These are phyloP conservation scores for Aspergillus affinis DNA, from an alignment of 495 filamentous ascomycete genomes.

Conservation along the genomic window DNA sequence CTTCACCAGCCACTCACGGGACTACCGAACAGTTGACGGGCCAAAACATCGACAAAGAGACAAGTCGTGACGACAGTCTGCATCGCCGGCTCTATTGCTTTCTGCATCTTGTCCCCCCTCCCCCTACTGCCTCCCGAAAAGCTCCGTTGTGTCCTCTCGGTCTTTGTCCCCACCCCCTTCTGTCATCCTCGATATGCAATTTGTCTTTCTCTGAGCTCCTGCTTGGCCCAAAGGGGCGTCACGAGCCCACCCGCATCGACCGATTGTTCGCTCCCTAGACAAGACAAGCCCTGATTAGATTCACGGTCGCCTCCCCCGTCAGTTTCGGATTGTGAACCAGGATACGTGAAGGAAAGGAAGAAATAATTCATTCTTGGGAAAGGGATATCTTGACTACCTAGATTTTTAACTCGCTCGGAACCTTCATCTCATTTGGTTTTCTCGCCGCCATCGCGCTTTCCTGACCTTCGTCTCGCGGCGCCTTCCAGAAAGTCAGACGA, in stretches of 20 bases:
- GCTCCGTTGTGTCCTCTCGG: neutral
- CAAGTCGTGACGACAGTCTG: slow-evolving; percentile 9
- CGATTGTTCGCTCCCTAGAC: slow-evolving; percentile 23
- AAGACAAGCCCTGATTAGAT: slow-evolving; percentile 12
- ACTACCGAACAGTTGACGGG: slow-evolving; percentile 7
- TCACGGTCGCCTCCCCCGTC: neutral
- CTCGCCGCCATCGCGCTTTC: slow-evolving; percentile 29
- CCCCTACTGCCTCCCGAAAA: slow-evolving; percentile 1
- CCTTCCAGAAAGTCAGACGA: slow-evolving; percentile 1
- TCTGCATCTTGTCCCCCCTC: slow-evolving; percentile 10
- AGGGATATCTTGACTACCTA: neutral
- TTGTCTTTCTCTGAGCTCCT: slow-evolving; percentile 22
- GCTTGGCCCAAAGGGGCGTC: slow-evolving; percentile 23
- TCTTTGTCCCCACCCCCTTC: neutral
- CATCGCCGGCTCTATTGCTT: neutral
- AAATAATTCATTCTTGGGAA: neutral
- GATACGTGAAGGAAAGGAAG: neutral
- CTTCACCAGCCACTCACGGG: slow-evolving; percentile 25
- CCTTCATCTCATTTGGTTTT: neutral
- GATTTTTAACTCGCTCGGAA: neutral
- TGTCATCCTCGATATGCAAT: slow-evolving; percentile 27
- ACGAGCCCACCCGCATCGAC: slow-evolving; percentile 18
- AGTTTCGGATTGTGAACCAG: neutral
- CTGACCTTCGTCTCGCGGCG: slow-evolving; percentile 20
- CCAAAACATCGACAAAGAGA: slow-evolving; percentile 25